Evolutionary conservation across 345 rosid species (phyloP), one percentile per base, ranked within the genome.

Genomic region (Orychophragmus violaceus): DNA sequence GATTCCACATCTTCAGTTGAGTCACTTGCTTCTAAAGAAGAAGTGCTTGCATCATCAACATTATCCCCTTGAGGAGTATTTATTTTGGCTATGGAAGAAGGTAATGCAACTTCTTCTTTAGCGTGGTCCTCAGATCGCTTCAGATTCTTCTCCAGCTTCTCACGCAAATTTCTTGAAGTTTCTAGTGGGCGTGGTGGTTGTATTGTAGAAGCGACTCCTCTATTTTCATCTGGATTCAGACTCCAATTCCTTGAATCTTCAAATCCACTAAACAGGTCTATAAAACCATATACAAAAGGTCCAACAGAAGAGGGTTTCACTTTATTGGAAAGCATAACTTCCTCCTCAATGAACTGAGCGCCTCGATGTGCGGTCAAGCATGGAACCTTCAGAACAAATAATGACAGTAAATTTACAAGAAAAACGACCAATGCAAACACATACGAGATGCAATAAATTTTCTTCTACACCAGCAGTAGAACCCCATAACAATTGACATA

Each of bases 211-310:
- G 66, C 65, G 18, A 70, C 62, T 51, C 78, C 83, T 54, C 70
- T 81, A 51, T 64, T 82, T 69, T 85, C 87, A 77, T 90, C 95
- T 75, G 83, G 74, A 41, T 82, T 84, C 69, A 83, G 35, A 66
- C 85, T 80, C 93, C 91, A 86, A 44, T 86, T 73, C 89, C 94
- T 84, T 12, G 86, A 84, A 74, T 86, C 98, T 74, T 84, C 95
- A 56, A 77, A 83, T 64, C 91, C 95, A 75, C 90, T 78, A 55
- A 93, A 93, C 45, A 93, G 88, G 78, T 93, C 96, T 51, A 86
- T 73, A 68, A 93, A 87, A 52, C 95, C 98, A 82, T 78, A 84
- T 36, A 87, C 96, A 81, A 84, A 89, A 57, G 89, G 86, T 49
- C 80, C 91, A 54, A 50, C 73, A 12, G 82, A 64, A 72, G 49